These are phyloP conservation scores for Rheum nobile DNA, from an alignment of 148 eudicot genomes.

Conservation along the genomic window DNA sequence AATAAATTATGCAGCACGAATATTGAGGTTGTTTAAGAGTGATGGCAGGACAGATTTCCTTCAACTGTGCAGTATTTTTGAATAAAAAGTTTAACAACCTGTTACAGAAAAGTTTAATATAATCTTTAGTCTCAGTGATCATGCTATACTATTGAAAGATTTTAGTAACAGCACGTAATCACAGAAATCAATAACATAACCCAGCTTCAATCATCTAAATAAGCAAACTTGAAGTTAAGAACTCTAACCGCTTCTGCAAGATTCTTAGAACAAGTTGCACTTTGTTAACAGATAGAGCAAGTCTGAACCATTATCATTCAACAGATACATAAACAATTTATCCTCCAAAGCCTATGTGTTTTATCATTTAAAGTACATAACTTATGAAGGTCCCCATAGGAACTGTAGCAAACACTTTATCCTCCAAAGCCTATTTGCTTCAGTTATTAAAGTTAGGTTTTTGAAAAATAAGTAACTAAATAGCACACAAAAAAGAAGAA, in stretches of 20 bases:
- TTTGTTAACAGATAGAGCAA: background rate
- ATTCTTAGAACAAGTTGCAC: background rate
- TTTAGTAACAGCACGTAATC: background rate
- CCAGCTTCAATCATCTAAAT: background rate
- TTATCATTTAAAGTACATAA: background rate
- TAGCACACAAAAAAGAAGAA: background rate
- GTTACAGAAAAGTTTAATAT: background rate
- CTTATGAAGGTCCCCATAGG: background rate
- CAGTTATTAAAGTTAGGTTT: background rate
- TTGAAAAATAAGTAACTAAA: background rate
- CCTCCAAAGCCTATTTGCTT: background rate
- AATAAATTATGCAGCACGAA: conserved; percentile 6
- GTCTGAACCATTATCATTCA: background rate
- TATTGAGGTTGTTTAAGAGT: conserved; percentile 5
- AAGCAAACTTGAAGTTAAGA: background rate
- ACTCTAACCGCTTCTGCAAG: background rate
- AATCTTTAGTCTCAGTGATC: background rate
- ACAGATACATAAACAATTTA: background rate
- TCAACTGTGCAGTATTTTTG: conserved; percentile 3
- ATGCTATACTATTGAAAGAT: background rate
- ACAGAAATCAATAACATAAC: background rate
- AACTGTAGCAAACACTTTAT: background rate
- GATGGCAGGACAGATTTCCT: conserved; percentile 3
- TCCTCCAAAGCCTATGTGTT: background rate
- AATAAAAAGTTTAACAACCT: background rate